phyloP scores from a whole-genome alignment of 805 yeast genomes.

The Kurtzmaniella fragi region DNA sequence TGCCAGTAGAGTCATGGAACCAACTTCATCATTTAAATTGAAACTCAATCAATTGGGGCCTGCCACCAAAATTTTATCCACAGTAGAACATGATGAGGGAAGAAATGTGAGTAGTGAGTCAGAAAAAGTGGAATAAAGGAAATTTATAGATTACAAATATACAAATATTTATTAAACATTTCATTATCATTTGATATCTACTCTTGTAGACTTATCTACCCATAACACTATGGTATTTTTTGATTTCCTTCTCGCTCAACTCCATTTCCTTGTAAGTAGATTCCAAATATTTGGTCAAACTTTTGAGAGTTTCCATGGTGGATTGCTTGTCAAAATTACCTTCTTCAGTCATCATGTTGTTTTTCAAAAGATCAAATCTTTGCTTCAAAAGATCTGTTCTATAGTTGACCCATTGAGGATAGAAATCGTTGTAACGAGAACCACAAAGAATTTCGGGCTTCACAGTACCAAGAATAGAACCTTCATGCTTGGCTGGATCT shows the following conservation, averaged over 20 bases:
- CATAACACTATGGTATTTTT: too few species aligned
- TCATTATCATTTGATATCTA: too few species aligned
- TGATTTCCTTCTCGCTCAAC: slow-evolving; percentile 4
- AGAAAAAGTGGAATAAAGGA: slow-evolving; percentile 18
- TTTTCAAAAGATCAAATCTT: slow-evolving; percentile 18
- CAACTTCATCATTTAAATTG: slow-evolving; percentile 4
- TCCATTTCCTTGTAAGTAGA: slow-evolving; percentile 24
- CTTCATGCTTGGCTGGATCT: slow-evolving; percentile 21
- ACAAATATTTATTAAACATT: not conserved
- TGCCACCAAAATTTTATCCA: slow-evolving; percentile 12
- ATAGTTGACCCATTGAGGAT: slow-evolving; percentile 33
- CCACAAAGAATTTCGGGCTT: slow-evolving; percentile 36
- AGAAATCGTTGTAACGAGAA: slow-evolving; percentile 28
- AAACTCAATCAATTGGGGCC: slow-evolving; percentile 8
- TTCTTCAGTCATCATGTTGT: slow-evolving; percentile 6
- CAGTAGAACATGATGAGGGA: slow-evolving; percentile 6
- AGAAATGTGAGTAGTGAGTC: slow-evolving; percentile 19
- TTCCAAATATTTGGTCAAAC: slow-evolving; percentile 16
- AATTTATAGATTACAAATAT: not conserved
- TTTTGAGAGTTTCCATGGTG: slow-evolving; percentile 15
- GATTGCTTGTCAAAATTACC: slow-evolving; percentile 22
- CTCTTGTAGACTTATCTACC: too few species aligned
- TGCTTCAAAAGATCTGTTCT: slow-evolving; percentile 21
- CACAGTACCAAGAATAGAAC: slow-evolving; percentile 29
- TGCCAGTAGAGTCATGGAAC: slow-evolving; percentile 16